phyloP scores from a whole-genome alignment of 495 filamentous ascomycete species.

The Penicillium paradoxum region DNA sequence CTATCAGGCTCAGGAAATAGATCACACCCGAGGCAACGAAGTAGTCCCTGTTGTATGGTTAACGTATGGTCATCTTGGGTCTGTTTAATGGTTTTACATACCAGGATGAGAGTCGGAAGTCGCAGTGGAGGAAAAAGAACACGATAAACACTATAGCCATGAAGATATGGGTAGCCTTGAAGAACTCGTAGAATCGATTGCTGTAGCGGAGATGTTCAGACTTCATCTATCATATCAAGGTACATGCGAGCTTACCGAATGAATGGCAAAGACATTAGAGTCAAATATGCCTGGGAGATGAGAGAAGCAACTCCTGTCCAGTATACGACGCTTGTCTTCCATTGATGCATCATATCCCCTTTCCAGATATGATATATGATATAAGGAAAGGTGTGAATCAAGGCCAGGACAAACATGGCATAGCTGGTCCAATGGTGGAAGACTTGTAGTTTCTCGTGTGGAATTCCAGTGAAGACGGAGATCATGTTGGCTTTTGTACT shows the following conservation, averaged over 20 bases:
- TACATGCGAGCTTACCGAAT: constrained; percentile 36
- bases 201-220: constrained; percentile 14
- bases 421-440: constrained; percentile 41
- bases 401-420: constrained; percentile 41
- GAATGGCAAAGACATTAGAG: constrained; percentile 40
- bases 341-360: constrained; percentile 44
- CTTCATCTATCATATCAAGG: background rate
- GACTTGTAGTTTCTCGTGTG: constrained; percentile 49
- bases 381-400: constrained; percentile 51
- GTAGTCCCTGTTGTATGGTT: constrained; percentile 45
- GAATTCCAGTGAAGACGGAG: constrained; percentile 44
- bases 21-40: constrained; percentile 52
- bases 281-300: constrained; percentile 46
- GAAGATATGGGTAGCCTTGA: constrained; percentile 47
- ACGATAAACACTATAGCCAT: constrained; percentile 43
- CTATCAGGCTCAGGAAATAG: constrained; percentile 41
- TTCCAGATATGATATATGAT: constrained; percentile 42
- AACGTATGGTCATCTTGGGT: background rate
- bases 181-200: constrained; percentile 50
- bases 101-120: constrained; percentile 47
- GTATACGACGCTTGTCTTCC: constrained; percentile 36
- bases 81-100: constrained; percentile 11
- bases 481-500: constrained; percentile 41
- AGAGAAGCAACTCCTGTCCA: constrained; percentile 43
- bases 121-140: constrained; percentile 44